phyloP scores from a whole-genome alignment of 2,329 filamentous ascomycete species.

The Fusarium setosum region DNA sequence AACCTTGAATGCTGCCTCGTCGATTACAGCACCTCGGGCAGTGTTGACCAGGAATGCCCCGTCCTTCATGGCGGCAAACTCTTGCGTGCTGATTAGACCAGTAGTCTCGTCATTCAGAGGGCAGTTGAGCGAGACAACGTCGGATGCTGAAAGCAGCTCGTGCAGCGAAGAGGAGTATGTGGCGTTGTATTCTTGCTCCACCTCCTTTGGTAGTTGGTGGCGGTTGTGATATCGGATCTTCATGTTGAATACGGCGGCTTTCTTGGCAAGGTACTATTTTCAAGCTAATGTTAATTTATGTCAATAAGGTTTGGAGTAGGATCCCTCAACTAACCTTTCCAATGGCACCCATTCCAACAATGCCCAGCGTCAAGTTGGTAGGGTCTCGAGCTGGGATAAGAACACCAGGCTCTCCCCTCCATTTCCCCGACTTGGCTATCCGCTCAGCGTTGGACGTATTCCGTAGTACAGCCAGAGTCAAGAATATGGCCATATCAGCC shows the following conservation, averaged over 20 bases:
- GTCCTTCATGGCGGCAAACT: constrained; percentile 59
- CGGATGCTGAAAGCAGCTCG: constrained; percentile 51
- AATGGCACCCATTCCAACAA: constrained; percentile 58
- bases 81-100: constrained; percentile 48
- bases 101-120: constrained; percentile 54
- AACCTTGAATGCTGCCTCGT: constrained; percentile 56
- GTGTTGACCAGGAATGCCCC: constrained; percentile 60
- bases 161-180: constrained; percentile 50
- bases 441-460: constrained; percentile 55
- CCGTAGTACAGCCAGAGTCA: constrained; percentile 51
- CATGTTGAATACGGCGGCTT: constrained; percentile 53
- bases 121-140: constrained; percentile 51
- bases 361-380: constrained; percentile 53
- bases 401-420: constrained; percentile 43
- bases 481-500: constrained; percentile 56
- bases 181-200: constrained; percentile 47
- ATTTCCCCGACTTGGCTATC: constrained; percentile 49
- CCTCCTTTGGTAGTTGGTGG: constrained; percentile 43
- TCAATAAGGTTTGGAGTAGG: neutral
- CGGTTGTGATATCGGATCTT: constrained; percentile 55
- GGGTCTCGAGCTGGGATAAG: constrained; percentile 52
- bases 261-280: constrained; percentile 51
- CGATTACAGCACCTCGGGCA: constrained; percentile 58
- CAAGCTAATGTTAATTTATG: neutral
- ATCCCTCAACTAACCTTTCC: constrained; percentile 40